phyloP scores from a whole-genome alignment of 805 yeast genomes.

The Pichia rugopelliculosa region DNA sequence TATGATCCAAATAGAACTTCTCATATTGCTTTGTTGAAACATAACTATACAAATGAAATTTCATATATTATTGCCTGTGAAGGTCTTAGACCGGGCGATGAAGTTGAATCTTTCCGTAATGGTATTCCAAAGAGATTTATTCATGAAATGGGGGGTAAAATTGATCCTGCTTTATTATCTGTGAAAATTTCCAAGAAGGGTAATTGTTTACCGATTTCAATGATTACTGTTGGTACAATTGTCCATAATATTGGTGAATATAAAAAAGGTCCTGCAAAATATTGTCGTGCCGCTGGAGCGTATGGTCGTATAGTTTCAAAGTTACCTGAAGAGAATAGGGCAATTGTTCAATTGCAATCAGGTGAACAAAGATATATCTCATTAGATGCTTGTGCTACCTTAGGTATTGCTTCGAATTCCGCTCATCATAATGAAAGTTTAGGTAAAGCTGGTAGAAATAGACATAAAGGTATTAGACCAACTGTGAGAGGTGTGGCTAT shows the following conservation, averaged over 20 bases:
- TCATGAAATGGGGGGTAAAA: conserved; percentile 80
- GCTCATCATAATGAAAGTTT: conserved; percentile 83
- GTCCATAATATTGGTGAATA: conserved; percentile 81
- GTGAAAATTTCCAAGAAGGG: conserved; percentile 87
- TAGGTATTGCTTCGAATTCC: conserved; percentile 87
- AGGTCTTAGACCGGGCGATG: conserved; percentile 89
- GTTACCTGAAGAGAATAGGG: conserved; percentile 59
- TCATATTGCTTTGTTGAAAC: conserved; percentile 76
- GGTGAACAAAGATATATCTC: conserved; percentile 93
- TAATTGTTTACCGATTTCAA: conserved; percentile 82
- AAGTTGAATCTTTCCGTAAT: conserved; percentile 78
- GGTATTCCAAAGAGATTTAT: conserved; percentile 76
- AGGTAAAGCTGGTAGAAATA: conserved; percentile 95
- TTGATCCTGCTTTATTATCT: conserved; percentile 86
- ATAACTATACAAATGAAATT: conserved; percentile 49
- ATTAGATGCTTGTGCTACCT: conserved; percentile 82
- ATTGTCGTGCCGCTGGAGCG: conserved; percentile 92
- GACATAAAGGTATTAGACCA: conserved; percentile 91
- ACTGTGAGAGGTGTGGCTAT: conserved; percentile 96
- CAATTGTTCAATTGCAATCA: conserved; percentile 73
- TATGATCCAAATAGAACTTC: conserved; percentile 93
- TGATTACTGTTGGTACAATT: conserved; percentile 93
- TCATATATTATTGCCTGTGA: conserved; percentile 86
- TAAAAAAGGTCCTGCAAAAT: conserved; percentile 70
- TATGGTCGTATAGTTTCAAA: conserved; percentile 84